Base-by-base conservation (phyloP, 2,329 filamentous ascomycete species). In the Fusarium sp. region DNA sequence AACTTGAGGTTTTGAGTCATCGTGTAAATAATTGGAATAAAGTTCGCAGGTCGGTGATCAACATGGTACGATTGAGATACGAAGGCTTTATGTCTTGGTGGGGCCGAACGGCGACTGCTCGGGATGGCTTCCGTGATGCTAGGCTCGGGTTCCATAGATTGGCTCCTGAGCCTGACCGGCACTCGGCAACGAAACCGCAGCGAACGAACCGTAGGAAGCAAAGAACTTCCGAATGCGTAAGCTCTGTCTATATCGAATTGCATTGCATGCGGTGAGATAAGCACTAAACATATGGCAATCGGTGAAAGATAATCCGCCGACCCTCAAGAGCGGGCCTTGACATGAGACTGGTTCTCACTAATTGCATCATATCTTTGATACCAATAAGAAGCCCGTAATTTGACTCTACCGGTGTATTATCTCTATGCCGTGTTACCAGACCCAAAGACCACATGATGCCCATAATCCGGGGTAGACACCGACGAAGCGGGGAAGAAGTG, bases 401-500 rank as follows among this genome's bases (percentile, higher is more conserved):
- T 31, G 31, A 31, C 9, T 13, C 3, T 18, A 55, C 26, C 24
- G 11, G 20, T 28, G 35, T n/a, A 39, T 6, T 0, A 18, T n/a
- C 6, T 7, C 12, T 15, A 11, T 42, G 14, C 8, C 20, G 24
- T 67, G 9, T 15, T 24, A 7, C 31, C 4, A 66, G 28, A 13
- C 12, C 12, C 31, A 14, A 33, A 33, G 39, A 45, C 42, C 66
- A 45, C 45, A 36, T 69, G 66, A 55, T 45, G 14, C 26, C n/a
- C 41, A 24, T 15, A 54, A 54, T 66, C 66, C 67, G 66, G 66
- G 66, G 59, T 70, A 44, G 20, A 38, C 26, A 7, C 66, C 67
- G 45, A 38, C 14, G 66, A 64, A 58, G 67, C 41, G 67, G 67
- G 66, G 67, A 63, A 48, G 17, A 49, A 20, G 57, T 63, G 49